phyloP scores from a whole-genome alignment of 1,284 basidiomycete species.

The Pseudozyma sp. region DNA sequence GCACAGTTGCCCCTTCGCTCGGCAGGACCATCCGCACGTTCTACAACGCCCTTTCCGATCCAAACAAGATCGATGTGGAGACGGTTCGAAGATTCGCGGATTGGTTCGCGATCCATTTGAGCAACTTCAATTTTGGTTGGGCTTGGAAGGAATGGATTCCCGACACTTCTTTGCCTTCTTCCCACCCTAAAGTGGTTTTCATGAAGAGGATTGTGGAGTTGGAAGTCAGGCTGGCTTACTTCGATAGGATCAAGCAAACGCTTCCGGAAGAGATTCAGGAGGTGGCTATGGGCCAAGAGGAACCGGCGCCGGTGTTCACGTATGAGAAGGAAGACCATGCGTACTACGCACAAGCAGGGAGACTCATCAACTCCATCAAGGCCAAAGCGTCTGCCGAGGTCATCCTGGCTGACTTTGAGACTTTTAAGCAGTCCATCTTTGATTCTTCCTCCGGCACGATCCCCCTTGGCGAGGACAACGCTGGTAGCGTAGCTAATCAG shows the following conservation, averaged over 20 bases:
- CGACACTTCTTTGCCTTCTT: constrained; percentile 77
- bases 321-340: constrained; percentile 81
- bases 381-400: constrained; percentile 78
- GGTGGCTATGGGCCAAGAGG: constrained; percentile 77
- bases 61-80: constrained; percentile 79
- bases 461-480: constrained; percentile 70
- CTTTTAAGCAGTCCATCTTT: constrained; percentile 62
- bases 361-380: constrained; percentile 84
- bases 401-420: constrained; percentile 80
- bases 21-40: constrained; percentile 92
- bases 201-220: constrained; percentile 88
- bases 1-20: constrained; percentile 92
- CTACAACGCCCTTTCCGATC: constrained; percentile 72
- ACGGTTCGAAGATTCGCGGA: constrained; percentile 83
- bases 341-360: constrained; percentile 81
- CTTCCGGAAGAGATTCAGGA: constrained; percentile 81
- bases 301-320: constrained; percentile 84
- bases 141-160: constrained; percentile 99
- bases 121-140: constrained; percentile 98
- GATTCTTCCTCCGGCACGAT: constrained; percentile 16
- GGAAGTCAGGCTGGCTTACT: constrained; percentile 91
- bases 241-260: constrained; percentile 89
- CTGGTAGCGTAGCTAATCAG: constrained; percentile 59
- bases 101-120: constrained; percentile 96
- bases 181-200: constrained; percentile 86